Percentiles rank a stretch among this genome's conserved stretches.
phyloP scores from a whole-genome alignment of 2,329 filamentous ascomycete species.

The Trichoderma cornu-damae region DNA sequence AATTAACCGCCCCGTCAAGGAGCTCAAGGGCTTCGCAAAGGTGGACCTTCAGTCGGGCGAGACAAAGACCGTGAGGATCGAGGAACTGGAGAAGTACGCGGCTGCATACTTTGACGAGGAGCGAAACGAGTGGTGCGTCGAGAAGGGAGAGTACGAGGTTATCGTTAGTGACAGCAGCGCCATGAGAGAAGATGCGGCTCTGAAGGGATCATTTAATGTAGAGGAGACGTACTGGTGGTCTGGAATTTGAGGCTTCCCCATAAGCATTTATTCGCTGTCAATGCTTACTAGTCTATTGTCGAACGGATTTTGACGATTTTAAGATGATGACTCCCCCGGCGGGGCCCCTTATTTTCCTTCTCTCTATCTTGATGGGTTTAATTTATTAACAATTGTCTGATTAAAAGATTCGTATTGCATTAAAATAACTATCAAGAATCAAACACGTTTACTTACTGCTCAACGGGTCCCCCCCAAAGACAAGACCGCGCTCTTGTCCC shows the following conservation, averaged over 20 bases:
- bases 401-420: background rate
- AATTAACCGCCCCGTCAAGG: constrained; percentile 54
- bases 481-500: background rate
- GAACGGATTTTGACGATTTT: background rate
- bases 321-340: too few relatives aligned
- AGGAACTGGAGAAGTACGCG: constrained; percentile 57
- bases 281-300: background rate
- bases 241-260: constrained; percentile 5
- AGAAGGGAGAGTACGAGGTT: constrained; percentile 61
- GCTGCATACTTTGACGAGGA: constrained; percentile 68
- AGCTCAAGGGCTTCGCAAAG: constrained; percentile 63
- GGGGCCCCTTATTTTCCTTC: background rate
- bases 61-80: constrained; percentile 51
- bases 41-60: constrained; percentile 57
- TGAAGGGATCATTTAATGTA: constrained; percentile 52
- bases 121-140: constrained; percentile 58
- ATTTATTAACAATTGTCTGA: too few relatives aligned
- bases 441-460: background rate
- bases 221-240: constrained; percentile 60
- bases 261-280: background rate
- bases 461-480: background rate
- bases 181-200: constrained; percentile 40
- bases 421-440: background rate
- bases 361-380: too few relatives aligned
- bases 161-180: constrained; percentile 55